Base-by-base conservation (phyloP, 768 basidiomycete species). In the Trametes villosa region DNA sequence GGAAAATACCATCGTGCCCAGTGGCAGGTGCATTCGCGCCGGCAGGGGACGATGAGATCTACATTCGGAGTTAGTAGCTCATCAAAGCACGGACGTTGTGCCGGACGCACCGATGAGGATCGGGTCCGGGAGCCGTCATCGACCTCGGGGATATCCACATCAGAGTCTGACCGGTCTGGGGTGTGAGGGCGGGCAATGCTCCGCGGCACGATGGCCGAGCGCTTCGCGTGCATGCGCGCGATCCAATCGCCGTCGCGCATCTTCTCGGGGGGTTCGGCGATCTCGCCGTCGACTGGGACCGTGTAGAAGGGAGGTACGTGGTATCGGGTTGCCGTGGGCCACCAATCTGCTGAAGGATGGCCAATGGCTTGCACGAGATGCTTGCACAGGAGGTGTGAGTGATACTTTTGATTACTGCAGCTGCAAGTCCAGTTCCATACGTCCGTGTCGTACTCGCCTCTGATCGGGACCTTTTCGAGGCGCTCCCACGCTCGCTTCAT, bases 311-410 rank as follows among this genome's bases (percentile, higher is more conserved):
- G 36, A 7, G 36, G 36, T 6, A 17, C 18, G 15, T 38, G 36
- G 36, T 9, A 38, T 11, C 36, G 36, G 4, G 13, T 15, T 4
- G 18, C 36, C 4, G 6, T 7, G 36, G 36, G 36, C 36, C 36
- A 38, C 36, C 36, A 38, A 15, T 11, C 13, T 7, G 36, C 36
- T 4, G 36, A 17, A 4, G 15, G 6, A 38, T 7, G 36, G 8
- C 54, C 44, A 12, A 71, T 65, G 0, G 69, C 67, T 20, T 77
- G 70, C 3, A 75, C 73, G 18, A 75, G 68, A 52, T 76, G 73
- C 49, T 76, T 75, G 70, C 75, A 76, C 0, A 75, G 55, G 29
- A 71, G 72, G 38, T 68, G 64, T 3, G 54, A 9, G 38, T 74
- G 48, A 49, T 68, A 76, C 55, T 71, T 72, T 48, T 71, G 70